phyloP scores from a whole-genome alignment of 1,284 basidiomycete genomes.

The Ustilago trichophora region DNA sequence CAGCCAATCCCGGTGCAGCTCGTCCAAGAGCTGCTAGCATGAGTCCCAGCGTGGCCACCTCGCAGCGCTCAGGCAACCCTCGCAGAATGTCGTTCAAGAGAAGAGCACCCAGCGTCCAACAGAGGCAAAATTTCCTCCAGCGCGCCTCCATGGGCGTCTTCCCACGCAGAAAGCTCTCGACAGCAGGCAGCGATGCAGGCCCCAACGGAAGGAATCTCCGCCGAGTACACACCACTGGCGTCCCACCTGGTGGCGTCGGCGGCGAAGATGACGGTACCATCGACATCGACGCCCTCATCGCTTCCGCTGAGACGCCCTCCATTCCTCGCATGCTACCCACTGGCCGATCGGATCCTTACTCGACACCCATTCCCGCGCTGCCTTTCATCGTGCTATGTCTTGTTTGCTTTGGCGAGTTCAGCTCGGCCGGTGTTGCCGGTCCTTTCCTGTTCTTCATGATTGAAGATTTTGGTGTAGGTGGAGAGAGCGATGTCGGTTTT shows the following conservation, averaged over 20 bases:
- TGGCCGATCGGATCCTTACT: constrained; percentile 32
- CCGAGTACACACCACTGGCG: constrained; percentile 33
- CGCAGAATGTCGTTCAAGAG: constrained; percentile 48
- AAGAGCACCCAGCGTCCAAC: constrained; percentile 28
- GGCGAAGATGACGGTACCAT: constrained; percentile 23
- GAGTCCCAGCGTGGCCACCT: constrained; percentile 29
- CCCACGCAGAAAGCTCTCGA: constrained; percentile 23
- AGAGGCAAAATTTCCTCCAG: constrained; percentile 38
- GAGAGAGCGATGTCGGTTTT: constrained; percentile 62
- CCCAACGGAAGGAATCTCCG: constrained; percentile 12
- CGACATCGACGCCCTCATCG: constrained; percentile 40
- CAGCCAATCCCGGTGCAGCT: not conserved
- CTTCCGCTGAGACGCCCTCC: constrained; percentile 25
- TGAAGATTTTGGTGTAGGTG: constrained; percentile 61
- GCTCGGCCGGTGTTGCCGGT: constrained; percentile 76
- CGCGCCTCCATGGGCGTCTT: constrained; percentile 53
- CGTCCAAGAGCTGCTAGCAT: constrained; percentile 18
- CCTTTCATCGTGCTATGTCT: constrained; percentile 64
- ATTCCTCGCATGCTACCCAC: constrained; percentile 41
- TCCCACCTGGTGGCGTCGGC: constrained; percentile 1
- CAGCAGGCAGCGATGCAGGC: constrained; percentile 28
- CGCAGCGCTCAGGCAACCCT: constrained; percentile 4
- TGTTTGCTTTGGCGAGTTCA: constrained; percentile 68
- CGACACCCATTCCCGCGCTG: constrained; percentile 59
- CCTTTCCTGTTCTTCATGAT: constrained; percentile 66